phyloP scores from a whole-genome alignment of 2,329 filamentous ascomycete genomes.

The Hirsutella thompsonii region DNA sequence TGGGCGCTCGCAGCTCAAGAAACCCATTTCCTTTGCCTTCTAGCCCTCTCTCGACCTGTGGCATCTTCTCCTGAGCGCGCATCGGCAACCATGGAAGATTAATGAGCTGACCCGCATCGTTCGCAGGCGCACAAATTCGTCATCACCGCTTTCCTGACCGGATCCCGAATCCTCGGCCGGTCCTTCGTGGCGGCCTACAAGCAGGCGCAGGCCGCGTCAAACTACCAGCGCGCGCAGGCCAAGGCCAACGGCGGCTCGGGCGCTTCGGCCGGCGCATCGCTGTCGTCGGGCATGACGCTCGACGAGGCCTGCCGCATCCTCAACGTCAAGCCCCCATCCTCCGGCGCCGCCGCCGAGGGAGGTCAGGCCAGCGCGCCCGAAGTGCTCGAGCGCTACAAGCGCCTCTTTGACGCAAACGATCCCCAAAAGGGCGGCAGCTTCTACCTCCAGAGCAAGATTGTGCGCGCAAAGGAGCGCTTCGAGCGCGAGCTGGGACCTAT shows the following conservation, averaged over 20 bases:
- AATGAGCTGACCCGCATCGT: too few species aligned
- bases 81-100: too few species aligned
- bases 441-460: slow-evolving; percentile 93
- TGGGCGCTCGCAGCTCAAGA: too few species aligned
- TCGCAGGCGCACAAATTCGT: slow-evolving; percentile 66
- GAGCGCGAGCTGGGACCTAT: slow-evolving; percentile 71
- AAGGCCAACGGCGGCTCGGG: slow-evolving; percentile 44
- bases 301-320: slow-evolving; percentile 96
- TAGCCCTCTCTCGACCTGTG: background rate
- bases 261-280: slow-evolving; percentile 35
- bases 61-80: background rate
- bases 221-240: slow-evolving; percentile 63
- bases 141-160: slow-evolving; percentile 84
- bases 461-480: slow-evolving; percentile 82
- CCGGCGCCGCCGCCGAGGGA: too few species aligned
- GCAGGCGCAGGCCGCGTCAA: slow-evolving; percentile 78
- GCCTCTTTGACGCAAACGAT: slow-evolving; percentile 86
- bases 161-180: slow-evolving; percentile 81
- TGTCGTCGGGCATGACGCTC: slow-evolving; percentile 68
- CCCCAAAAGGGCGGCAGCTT: slow-evolving; percentile 94
- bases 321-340: slow-evolving; percentile 88
- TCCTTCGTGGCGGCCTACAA: slow-evolving; percentile 92
- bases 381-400: slow-evolving; percentile 81
- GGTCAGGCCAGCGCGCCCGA: slow-evolving; percentile 68
- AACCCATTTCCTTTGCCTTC: too few species aligned